Evolutionary conservation across 192 early-diverging fungal genomes (phyloP).

Genomic region (Polychytrium aggregatum): DNA sequence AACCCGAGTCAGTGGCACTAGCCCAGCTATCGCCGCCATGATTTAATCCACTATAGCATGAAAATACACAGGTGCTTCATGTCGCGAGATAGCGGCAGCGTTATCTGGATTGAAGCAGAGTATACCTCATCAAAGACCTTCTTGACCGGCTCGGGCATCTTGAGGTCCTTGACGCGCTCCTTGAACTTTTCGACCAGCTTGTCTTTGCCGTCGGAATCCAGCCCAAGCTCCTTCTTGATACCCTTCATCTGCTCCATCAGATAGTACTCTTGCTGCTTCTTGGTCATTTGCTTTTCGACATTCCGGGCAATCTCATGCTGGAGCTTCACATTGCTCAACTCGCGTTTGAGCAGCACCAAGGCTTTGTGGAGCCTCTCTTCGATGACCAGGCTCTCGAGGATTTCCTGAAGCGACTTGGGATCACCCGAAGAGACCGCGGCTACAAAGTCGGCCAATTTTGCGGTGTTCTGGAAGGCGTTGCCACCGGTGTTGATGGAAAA

Average conservation of each 20-base stretch:
- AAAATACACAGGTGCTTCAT: too few species aligned
- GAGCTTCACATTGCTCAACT: constrained; percentile 92
- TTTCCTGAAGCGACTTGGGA: constrained; percentile 80
- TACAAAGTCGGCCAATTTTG: constrained; percentile 93
- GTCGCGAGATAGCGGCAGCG: too few species aligned
- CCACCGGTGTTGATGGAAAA: constrained; percentile 95
- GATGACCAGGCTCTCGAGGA: constrained; percentile 78
- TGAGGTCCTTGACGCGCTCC: constrained; percentile 67
- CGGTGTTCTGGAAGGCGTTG: constrained; percentile 88
- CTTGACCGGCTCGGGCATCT: constrained; percentile 81
- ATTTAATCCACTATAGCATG: too few species aligned
- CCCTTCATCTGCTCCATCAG: constrained; percentile 99
- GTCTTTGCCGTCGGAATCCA: constrained; percentile 97
- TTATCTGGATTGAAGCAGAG: too few species aligned
- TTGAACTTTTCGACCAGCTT: constrained; percentile 92
- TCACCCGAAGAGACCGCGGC: constrained; percentile 92
- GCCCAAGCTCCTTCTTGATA: constrained; percentile 97
- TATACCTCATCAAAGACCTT: constrained; percentile 92
- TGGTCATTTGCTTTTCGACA: constrained; percentile 94
- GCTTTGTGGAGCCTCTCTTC: constrained; percentile 89
- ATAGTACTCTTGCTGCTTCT: constrained; percentile 96
- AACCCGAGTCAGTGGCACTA: too few species aligned
- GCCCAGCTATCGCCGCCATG: too few species aligned
- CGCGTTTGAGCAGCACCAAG: constrained; percentile 90
- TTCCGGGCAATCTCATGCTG: constrained; percentile 97